Evolutionary conservation across 176 grass and related monocot species (phyloP).

Genomic region (Musa schizocarpa): DNA sequence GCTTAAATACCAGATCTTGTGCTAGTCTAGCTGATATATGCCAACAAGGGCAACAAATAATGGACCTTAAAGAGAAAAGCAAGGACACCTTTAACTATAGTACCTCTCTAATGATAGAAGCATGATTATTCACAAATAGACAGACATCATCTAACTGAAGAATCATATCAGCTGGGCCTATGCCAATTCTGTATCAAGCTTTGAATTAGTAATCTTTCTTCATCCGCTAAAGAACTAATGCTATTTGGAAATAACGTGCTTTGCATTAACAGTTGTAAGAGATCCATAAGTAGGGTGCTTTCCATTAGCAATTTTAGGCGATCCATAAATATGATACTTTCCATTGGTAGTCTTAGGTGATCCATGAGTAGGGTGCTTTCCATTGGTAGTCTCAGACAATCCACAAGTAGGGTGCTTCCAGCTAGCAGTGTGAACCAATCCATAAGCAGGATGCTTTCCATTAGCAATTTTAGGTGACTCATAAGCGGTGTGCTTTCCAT

Average conservation of each 20-base stretch:
- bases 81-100: neutral
- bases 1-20: neutral
- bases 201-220: neutral
- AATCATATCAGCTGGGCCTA: slow-evolving; percentile 1
- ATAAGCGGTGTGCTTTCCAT: neutral
- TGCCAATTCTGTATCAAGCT: neutral
- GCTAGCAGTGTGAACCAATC: neutral
- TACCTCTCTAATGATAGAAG: slow-evolving; percentile 5
- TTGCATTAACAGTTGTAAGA: neutral
- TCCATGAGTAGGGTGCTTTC: neutral
- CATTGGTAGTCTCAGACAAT: slow-evolving; percentile 4
- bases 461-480: neutral
- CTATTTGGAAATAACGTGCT: neutral
- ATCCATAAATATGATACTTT: neutral
- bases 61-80: neutral
- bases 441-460: neutral
- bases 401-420: neutral
- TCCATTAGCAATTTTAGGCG: neutral
- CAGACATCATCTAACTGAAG: slow-evolving; percentile 6
- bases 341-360: neutral
- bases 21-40: neutral
- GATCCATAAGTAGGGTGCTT: slow-evolving; percentile 4
- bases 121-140: neutral
- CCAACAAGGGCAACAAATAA: slow-evolving; percentile 1
- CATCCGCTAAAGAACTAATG: neutral